Evolutionary conservation across 1,284 basidiomycete genomes (phyloP).

Genomic region (Porogramme epimiltina): DNA sequence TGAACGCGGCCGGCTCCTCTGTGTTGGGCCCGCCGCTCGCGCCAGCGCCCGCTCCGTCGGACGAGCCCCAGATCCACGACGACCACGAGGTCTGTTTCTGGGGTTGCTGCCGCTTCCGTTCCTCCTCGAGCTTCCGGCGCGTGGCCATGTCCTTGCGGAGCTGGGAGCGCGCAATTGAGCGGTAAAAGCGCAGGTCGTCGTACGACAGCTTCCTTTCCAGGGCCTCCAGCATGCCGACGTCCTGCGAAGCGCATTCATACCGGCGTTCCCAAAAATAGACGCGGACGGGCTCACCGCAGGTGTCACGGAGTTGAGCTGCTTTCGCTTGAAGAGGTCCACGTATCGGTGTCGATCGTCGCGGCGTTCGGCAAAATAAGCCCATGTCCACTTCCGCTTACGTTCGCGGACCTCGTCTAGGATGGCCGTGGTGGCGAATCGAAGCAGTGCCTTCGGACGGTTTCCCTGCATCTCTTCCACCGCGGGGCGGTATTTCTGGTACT

Average conservation of each 20-base stretch:
- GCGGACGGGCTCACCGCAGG: constrained; percentile 46
- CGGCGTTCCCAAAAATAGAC: not conserved
- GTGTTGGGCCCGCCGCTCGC: constrained; percentile 7
- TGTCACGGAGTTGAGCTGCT: constrained; percentile 55
- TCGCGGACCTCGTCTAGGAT: constrained; percentile 90
- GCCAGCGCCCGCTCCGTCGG: constrained; percentile 20
- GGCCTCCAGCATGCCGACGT: constrained; percentile 58
- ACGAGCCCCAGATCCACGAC: constrained; percentile 84
- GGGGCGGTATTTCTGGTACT: constrained; percentile 87
- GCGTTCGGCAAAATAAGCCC: constrained; percentile 89
- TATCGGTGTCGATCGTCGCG: constrained; percentile 87
- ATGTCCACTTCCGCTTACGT: constrained; percentile 85
- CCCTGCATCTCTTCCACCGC: constrained; percentile 58
- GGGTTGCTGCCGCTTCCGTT: constrained; percentile 55
- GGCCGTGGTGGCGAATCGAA: constrained; percentile 83
- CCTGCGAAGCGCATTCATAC: constrained; percentile 44
- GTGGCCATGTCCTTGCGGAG: constrained; percentile 84
- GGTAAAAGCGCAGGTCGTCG: constrained; percentile 97
- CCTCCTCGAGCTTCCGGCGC: constrained; percentile 69
- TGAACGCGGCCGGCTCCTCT: constrained; percentile 53
- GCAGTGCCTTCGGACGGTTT: constrained; percentile 74
- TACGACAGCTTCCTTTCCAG: constrained; percentile 89
- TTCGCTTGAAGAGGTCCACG: constrained; percentile 87
- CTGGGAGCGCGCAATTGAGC: constrained; percentile 91
- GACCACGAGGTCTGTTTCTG: constrained; percentile 66